phyloP scores from a whole-genome alignment of 441 rosid species.

The Breynia disticha region DNA sequence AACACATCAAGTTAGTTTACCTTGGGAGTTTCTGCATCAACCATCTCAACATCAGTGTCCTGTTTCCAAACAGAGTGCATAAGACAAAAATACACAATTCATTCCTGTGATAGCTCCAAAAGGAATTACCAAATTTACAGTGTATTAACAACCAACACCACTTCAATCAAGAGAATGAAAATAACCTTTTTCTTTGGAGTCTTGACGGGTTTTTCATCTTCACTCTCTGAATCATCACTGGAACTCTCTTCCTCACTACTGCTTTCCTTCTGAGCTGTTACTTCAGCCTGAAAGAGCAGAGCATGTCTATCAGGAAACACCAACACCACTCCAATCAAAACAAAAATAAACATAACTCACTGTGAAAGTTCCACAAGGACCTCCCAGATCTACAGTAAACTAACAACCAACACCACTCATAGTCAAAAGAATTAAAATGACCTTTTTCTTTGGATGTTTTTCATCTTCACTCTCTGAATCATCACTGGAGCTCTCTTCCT shows the following conservation, averaged over 20 bases:
- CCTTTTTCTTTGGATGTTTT: conserved; percentile 40
- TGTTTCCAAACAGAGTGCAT: conserved; percentile 8
- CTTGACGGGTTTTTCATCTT: conserved; percentile 25
- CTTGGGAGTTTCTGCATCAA: conserved; percentile 34
- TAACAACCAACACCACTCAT: no score
- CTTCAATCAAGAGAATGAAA: not conserved
- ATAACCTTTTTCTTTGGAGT: conserved; percentile 45
- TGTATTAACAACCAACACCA: not conserved
- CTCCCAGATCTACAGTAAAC: no score
- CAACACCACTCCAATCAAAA: no score
- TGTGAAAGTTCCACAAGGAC: no score
- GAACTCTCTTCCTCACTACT: conserved; percentile 60
- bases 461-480: conserved; percentile 38
- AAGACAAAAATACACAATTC: not conserved
- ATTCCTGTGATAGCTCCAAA: not conserved
- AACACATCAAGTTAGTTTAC: no score
- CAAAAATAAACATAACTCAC: no score
- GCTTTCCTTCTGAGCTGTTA: conserved; percentile 31
- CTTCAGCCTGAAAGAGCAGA: conserved; percentile 17
- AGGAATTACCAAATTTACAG: not conserved
- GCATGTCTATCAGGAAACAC: not conserved
- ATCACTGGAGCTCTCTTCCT: conserved; percentile 50
- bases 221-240: conserved; percentile 37
- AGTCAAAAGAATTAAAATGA: not conserved
- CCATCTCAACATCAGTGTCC: conserved; percentile 62